Conservation (phyloP, 2,329 filamentous ascomycete genomes). For the Alternaria conjuncta region DNA sequence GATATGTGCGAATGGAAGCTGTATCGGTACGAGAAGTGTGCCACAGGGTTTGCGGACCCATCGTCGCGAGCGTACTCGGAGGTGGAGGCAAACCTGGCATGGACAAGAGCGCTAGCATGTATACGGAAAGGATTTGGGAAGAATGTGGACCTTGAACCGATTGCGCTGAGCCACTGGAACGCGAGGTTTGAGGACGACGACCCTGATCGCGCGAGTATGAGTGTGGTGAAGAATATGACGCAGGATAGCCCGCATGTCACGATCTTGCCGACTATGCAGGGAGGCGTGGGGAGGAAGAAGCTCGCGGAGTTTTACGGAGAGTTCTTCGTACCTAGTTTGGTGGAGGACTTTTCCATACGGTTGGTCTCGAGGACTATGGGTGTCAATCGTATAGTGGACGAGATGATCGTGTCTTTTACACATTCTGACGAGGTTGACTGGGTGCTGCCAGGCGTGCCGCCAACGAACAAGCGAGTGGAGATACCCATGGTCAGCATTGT, state of each 20-base stretch:
- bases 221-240: slow-evolving; percentile 39
- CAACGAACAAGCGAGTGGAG: slow-evolving; percentile 63
- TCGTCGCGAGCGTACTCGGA: slow-evolving; percentile 48
- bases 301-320: slow-evolving; percentile 61
- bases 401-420: slow-evolving; percentile 62
- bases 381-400: slow-evolving; percentile 64
- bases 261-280: slow-evolving; percentile 53
- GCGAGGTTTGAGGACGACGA: slow-evolving; percentile 43
- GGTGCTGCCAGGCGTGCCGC: slow-evolving; percentile 63
- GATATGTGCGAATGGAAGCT: slow-evolving; percentile 47
- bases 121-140: slow-evolving; percentile 48
- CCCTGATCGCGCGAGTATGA: slow-evolving; percentile 40
- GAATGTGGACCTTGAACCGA: slow-evolving; percentile 43
- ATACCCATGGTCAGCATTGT: slow-evolving; percentile 64
- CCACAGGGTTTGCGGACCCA: slow-evolving; percentile 53
- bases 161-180: slow-evolving; percentile 43
- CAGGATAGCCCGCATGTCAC: slow-evolving; percentile 45
- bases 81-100: slow-evolving; percentile 51
- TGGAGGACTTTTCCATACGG: slow-evolving; percentile 60
- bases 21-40: slow-evolving; percentile 49
- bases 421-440: slow-evolving; percentile 64
- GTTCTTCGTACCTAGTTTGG: slow-evolving; percentile 61
- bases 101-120: slow-evolving; percentile 50
- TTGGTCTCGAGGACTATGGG: slow-evolving; percentile 64
- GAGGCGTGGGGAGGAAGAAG: slow-evolving; percentile 52